Evolutionary conservation across 2,329 filamentous ascomycete genomes (phyloP).

Genomic region (Stemphylium vesicarium): DNA sequence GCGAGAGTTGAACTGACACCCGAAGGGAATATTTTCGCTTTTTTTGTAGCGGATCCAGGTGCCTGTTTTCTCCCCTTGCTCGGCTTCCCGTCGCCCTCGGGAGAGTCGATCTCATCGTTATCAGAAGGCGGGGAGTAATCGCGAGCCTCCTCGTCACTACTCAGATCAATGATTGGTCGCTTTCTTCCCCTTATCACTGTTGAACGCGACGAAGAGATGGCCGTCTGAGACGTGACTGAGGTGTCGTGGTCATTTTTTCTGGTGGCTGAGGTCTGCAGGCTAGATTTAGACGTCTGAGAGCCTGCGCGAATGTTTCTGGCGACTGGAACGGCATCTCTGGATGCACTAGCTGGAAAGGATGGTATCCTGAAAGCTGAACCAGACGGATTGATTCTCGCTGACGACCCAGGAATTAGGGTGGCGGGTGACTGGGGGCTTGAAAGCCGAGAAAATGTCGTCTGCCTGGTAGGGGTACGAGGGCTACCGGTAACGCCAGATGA

Average conservation of each 20-base stretch:
- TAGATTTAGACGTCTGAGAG: conserved; percentile 10
- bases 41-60: background rate
- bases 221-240: conserved; percentile 5
- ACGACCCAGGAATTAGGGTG: background rate
- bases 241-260: background rate
- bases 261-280: background rate
- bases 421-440: background rate
- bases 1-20: too few relatives aligned
- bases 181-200: background rate
- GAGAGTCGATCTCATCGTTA: conserved; percentile 6
- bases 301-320: conserved; percentile 1
- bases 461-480: too few relatives aligned
- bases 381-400: too few relatives aligned
- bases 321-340: background rate
- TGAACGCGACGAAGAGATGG: background rate
- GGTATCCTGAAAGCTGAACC: conserved; percentile 18
- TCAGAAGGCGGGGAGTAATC: conserved; percentile 11
- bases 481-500: background rate
- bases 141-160: conserved; percentile 18
- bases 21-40: too few relatives aligned
- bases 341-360: conserved; percentile 3
- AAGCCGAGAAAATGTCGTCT: too few relatives aligned
- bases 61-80: background rate
- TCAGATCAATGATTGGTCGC: conserved; percentile 5
- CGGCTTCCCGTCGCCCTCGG: background rate